Evolutionary conservation across 2,329 filamentous ascomycete species (phyloP).

Genomic region (Colletotrichum lindemuthianum): DNA sequence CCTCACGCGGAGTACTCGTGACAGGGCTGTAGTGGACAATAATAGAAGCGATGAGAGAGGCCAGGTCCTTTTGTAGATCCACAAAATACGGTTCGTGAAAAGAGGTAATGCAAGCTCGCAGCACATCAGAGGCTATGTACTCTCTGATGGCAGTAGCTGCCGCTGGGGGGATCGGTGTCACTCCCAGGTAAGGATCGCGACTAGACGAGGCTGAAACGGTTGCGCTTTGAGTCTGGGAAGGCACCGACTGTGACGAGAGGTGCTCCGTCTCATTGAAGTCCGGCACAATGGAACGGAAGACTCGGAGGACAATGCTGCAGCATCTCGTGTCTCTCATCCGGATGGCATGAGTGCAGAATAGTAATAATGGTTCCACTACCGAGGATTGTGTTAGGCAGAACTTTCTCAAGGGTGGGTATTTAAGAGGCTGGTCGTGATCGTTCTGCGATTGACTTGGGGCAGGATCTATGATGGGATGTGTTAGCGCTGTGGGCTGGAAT

Average conservation of each 20-base stretch:
- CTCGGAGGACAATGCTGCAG: constrained; percentile 84
- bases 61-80: constrained; percentile 92
- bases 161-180: constrained; percentile 59
- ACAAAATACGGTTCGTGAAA: constrained; percentile 97
- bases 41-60: constrained; percentile 86
- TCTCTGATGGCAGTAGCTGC: constrained; percentile 79
- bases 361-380: constrained; percentile 86
- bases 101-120: constrained; percentile 89
- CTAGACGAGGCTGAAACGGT: constrained; percentile 30
- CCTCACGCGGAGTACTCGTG: constrained; percentile 75
- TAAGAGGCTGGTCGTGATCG: constrained; percentile 45
- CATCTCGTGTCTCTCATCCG: constrained; percentile 90
- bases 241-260: constrained; percentile 40
- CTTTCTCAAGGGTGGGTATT: constrained; percentile 73
- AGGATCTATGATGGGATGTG: constrained; percentile 42
- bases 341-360: constrained; percentile 92
- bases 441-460: constrained; percentile 42
- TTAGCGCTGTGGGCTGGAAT: too few species aligned
- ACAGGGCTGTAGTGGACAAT: constrained; percentile 77
- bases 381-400: constrained; percentile 83
- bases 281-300: constrained; percentile 86
- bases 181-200: constrained; percentile 43
- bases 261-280: constrained; percentile 67
- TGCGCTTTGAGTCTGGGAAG: constrained; percentile 40
- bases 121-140: constrained; percentile 88